Conservation (phyloP, 805 yeast species). For the Myxozyma sirexii region DNA sequence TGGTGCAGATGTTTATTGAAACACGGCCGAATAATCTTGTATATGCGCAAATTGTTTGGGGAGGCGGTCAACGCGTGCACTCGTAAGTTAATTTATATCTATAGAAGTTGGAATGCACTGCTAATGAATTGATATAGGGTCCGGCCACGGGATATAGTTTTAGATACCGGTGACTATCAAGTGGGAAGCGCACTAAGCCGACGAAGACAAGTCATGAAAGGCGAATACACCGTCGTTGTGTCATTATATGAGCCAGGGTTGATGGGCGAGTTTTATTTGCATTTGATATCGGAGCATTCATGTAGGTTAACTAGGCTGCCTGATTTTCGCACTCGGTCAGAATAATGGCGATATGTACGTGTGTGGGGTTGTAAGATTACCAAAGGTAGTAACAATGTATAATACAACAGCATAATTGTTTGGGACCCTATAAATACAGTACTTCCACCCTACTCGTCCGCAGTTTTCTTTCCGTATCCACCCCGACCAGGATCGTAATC, state of each 20-base stretch:
- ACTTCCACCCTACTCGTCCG: neutral
- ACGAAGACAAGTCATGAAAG: constrained; percentile 8
- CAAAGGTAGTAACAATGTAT: neutral
- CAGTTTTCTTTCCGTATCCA: constrained; percentile 43
- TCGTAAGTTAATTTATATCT: constrained; percentile 5
- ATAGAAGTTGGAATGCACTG: neutral
- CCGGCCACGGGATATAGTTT: constrained; percentile 16
- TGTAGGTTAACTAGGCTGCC: constrained; percentile 16
- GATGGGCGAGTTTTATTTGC: constrained; percentile 21
- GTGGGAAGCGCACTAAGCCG: constrained; percentile 19
- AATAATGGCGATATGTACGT: neutral
- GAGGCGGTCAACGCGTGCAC: constrained; percentile 20
- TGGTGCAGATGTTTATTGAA: constrained; percentile 18
- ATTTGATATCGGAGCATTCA: neutral
- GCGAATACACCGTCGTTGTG: constrained; percentile 25
- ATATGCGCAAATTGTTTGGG: constrained; percentile 26
- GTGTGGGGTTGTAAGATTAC: neutral
- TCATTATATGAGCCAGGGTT: constrained; percentile 26
- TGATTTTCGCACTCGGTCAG: constrained; percentile 9
- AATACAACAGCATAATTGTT: neutral
- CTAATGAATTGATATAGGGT: constrained; percentile 3
- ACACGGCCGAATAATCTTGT: constrained; percentile 10
- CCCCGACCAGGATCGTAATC: constrained; percentile 52
- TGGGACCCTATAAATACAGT: constrained; percentile 1
- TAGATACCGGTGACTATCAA: constrained; percentile 26